Percentiles rank a stretch among this genome's conserved stretches.
Conservation (phyloP, 768 basidiomycete species). For the Hemileccinum impolitum region DNA sequence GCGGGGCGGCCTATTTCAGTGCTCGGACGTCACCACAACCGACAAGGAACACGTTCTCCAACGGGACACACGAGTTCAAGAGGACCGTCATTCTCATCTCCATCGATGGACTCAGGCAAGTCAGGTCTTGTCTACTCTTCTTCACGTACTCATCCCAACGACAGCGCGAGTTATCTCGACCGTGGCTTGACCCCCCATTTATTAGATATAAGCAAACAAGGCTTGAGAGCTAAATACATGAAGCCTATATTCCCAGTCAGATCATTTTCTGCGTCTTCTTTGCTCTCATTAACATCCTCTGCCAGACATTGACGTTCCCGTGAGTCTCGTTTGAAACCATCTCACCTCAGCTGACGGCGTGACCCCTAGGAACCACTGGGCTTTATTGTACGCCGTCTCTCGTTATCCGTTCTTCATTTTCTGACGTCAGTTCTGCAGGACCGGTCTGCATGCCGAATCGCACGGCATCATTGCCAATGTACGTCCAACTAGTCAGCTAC, state of each 20-base stretch:
- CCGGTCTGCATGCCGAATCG: constrained; percentile 84
- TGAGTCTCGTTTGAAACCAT: constrained; percentile 38
- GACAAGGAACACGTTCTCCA: constrained; percentile 41
- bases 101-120: constrained; percentile 79
- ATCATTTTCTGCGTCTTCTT: constrained; percentile 28
- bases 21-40: not conserved
- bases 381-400: constrained; percentile 57
- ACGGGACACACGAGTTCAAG: constrained; percentile 82
- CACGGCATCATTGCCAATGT: constrained; percentile 92
- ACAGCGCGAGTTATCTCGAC: constrained; percentile 83
- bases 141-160: constrained; percentile 1
- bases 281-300: constrained; percentile 2
- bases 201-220: constrained; percentile 74
- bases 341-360: constrained; percentile 1
- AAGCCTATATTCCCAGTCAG: constrained; percentile 82
- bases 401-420: not conserved
- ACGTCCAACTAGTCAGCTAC: constrained; percentile 14
- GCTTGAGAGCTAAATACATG: constrained; percentile 86
- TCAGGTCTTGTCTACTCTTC: not conserved
- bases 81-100: constrained; percentile 81
- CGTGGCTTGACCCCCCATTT: constrained; percentile 82
- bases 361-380: constrained; percentile 79
- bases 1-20: constrained; percentile 11
- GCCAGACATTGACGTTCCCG: constrained; percentile 86
- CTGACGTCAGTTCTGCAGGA: constrained; percentile 47